Base-by-base conservation (phyloP, 257 asterid species). In the Scutellaria minor region DNA sequence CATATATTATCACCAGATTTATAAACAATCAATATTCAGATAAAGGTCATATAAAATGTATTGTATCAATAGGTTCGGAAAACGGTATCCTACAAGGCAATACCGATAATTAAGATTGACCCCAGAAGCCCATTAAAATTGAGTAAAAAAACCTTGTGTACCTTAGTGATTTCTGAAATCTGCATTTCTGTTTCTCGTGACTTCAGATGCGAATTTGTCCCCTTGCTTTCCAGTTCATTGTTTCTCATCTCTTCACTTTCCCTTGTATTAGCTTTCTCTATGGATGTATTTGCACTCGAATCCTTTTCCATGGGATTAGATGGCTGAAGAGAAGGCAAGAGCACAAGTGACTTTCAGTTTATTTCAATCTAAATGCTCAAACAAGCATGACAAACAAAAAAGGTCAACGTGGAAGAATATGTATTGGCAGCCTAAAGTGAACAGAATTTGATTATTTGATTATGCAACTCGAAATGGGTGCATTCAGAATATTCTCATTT, bases 151-250 rank as follows among this genome's bases (percentile, higher is more conserved):
- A 31, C 8, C 50, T 27, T 12, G 45, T 41, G 12, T 75, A 84
- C 89, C 89, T 80, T 53, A 41, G 69, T 74, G 27, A 45, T 57
- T 66, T 75, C 73, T 11, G 77, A 63, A 69, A 50, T 24, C 50
- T 22, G 61, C n/a, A 62, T 50, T 72, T 70, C 79, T 50, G 40
- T 39, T 53, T 66, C 70, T 61, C 11, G 52, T 1, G 45, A 61
- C 60, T 61, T 64, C 70, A 47, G 52, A 46, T 66, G 44, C 46
- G 83, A 41, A 51, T 22, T 72, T 15, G 71, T 56, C 72, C 44
- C 82, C 51, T 50, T 67, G 73, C 63, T 31, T 73, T 79, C 81
- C 41, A 20, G 71, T 60, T 7, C 55, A 31, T 44, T 71, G 75
- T 60, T 68, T 56, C 55, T 44, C 67, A 24, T 52, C 76, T 20